Percentiles rank a stretch among this genome's conserved stretches.
phyloP scores from a whole-genome alignment of 164 flowering plant genomes.

The Euptelea pleiosperma region DNA sequence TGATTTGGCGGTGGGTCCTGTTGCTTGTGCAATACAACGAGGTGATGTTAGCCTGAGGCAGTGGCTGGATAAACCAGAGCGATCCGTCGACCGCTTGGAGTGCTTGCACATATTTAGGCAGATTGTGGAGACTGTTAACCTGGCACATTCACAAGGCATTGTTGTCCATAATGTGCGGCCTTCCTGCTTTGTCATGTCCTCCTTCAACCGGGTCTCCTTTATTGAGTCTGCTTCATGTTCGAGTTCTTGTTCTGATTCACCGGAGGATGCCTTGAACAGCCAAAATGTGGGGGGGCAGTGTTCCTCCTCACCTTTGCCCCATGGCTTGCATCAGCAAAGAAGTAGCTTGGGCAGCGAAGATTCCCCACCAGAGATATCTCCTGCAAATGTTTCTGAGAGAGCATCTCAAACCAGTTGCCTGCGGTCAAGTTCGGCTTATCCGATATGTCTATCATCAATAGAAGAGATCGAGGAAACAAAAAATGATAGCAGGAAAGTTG shows the following conservation, averaged over 20 bases:
- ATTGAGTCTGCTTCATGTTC: conserved; percentile 95
- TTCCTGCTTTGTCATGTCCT: conserved; percentile 92
- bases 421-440: conserved; percentile 42
- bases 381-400: conserved; percentile 24
- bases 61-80: conserved; percentile 82
- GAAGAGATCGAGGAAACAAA: conserved; percentile 34
- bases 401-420: conserved; percentile 49
- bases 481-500: conserved; percentile 24
- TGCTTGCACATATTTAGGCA: conserved; percentile 88
- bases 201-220: conserved; percentile 81
- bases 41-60: conserved; percentile 83
- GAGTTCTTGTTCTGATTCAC: conserved; percentile 79
- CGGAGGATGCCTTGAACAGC: conserved; percentile 44
- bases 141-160: conserved; percentile 86
- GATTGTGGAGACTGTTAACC: conserved; percentile 72
- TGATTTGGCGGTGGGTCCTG: conserved; percentile 29
- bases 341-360: conserved; percentile 26
- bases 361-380: conserved; percentile 10
- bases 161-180: conserved; percentile 90
- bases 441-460: conserved; percentile 22
- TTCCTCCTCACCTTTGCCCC: conserved; percentile 25
- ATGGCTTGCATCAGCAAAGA: conserved; percentile 22
- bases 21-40: conserved; percentile 34
- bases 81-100: conserved; percentile 67
- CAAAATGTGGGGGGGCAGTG: conserved; percentile 32